These are phyloP conservation scores for Apophysomyces ossiformis DNA, from an alignment of 371 early-diverging fungal species.

Conservation along the genomic window DNA sequence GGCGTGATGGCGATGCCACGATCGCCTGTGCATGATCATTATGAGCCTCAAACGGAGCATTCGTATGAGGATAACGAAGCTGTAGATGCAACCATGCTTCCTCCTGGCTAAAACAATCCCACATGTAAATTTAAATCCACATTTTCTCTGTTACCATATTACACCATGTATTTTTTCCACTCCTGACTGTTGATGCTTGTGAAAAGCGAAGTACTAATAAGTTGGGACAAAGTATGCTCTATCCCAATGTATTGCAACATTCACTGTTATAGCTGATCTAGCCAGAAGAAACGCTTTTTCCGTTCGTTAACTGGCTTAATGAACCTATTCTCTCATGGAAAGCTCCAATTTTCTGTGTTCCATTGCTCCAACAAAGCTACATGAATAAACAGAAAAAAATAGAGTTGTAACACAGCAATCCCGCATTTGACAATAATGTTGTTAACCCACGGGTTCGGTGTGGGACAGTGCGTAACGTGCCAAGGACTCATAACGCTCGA, in stretches of 20 bases:
- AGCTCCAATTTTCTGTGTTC: not conserved
- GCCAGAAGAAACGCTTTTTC: not conserved
- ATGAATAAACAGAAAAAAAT: not conserved
- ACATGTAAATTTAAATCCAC: constrained; percentile 1
- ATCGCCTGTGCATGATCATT: constrained; percentile 73
- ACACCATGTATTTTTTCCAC: no score
- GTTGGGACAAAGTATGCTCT: not conserved
- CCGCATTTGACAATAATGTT: not conserved
- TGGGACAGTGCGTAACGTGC: not conserved
- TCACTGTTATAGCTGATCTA: not conserved
- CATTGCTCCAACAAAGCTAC: constrained; percentile 3
- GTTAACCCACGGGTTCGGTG: constrained; percentile 3
- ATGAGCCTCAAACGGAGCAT: constrained; percentile 61
- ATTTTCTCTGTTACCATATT: not conserved
- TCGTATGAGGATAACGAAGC: constrained; percentile 48
- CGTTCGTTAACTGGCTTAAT: not conserved
- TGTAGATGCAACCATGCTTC: constrained; percentile 89
- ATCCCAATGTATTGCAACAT: not conserved
- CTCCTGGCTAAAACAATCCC: constrained; percentile 76
- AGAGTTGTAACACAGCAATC: not conserved
- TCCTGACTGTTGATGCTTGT: no score
- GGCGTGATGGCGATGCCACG: constrained; percentile 94
- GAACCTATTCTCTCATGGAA: not conserved
- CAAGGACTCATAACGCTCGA: not conserved
- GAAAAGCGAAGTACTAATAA: not conserved